Evolutionary conservation across 495 filamentous ascomycete genomes (phyloP).

Genomic region (Tuber brumale): DNA sequence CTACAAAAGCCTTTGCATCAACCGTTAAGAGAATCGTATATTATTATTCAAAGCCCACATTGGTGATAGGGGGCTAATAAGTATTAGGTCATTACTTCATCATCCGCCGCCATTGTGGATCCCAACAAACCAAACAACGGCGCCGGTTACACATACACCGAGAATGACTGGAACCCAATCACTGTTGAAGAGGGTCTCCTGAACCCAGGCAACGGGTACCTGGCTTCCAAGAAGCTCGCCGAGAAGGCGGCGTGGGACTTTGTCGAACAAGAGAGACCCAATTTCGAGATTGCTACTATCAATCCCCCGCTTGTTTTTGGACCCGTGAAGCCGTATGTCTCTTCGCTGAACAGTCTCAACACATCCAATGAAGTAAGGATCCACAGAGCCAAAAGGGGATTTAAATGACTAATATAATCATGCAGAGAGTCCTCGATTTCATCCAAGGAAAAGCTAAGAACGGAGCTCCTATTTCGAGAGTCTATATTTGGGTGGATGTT

Average conservation of each 20-base stretch:
- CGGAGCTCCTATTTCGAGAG: constrained; percentile 52
- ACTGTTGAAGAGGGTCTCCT: constrained; percentile 60
- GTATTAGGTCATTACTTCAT: constrained; percentile 61
- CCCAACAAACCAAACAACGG: constrained; percentile 36
- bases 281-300: constrained; percentile 68
- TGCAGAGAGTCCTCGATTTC: constrained; percentile 43
- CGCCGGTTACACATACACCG: constrained; percentile 34
- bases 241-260: constrained; percentile 76
- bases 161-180: constrained; percentile 73
- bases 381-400: constrained; percentile 5
- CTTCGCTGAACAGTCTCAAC: constrained; percentile 61
- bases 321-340: constrained; percentile 60
- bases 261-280: constrained; percentile 68
- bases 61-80: constrained; percentile 3
- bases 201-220: constrained; percentile 57
- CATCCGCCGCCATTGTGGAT: constrained; percentile 70
- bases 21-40: constrained; percentile 64
- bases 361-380: constrained; percentile 53
- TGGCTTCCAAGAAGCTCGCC: constrained; percentile 59
- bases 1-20: constrained; percentile 67
- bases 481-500: constrained; percentile 61
- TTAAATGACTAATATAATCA: constrained; percentile 4
- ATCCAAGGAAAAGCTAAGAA: constrained; percentile 62
- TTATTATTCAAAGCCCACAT: constrained; percentile 10
- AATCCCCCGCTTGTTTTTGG: constrained; percentile 68